phyloP scores from a whole-genome alignment of 1,284 basidiomycete species.

The Naganishia cerealis region DNA sequence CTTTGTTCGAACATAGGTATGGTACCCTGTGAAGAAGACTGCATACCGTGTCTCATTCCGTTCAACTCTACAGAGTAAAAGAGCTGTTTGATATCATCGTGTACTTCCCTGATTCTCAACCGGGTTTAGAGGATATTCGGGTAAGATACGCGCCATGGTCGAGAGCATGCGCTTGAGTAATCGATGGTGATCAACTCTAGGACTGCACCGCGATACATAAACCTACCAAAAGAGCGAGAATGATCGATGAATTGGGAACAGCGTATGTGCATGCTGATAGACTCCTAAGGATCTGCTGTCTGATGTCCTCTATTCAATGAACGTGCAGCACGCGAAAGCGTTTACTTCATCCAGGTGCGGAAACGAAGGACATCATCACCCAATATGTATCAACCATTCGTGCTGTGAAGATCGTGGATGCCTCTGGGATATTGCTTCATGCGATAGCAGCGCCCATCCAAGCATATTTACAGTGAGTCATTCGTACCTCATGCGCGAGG shows the following conservation, averaged over 20 bases:
- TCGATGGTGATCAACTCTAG: background rate
- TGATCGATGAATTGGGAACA: conserved; percentile 49
- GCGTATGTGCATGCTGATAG: conserved; percentile 41
- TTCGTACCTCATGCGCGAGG: background rate
- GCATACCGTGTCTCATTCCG: background rate
- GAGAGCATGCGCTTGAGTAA: background rate
- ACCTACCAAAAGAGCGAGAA: conserved; percentile 45
- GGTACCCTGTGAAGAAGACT: conserved; percentile 10
- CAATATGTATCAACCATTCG: conserved; percentile 95
- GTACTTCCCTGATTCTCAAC: conserved; percentile 82
- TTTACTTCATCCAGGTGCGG: conserved; percentile 91
- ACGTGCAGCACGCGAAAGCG: conserved; percentile 73
- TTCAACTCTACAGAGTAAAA: conserved; percentile 60
- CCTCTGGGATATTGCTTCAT: conserved; percentile 84
- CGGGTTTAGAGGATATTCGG: conserved; percentile 84
- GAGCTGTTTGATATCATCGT: conserved; percentile 96
- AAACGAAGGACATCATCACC: conserved; percentile 84
- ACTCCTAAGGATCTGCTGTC: background rate
- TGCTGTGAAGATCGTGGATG: conserved; percentile 84
- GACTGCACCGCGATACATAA: conserved; percentile 47
- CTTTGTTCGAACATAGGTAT: conserved; percentile 77
- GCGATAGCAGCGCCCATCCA: conserved; percentile 88
- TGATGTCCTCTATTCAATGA: background rate
- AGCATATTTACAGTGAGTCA: conserved; percentile 70
- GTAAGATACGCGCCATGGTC: conserved; percentile 34